Base-by-base conservation (phyloP, 768 basidiomycete species). In the Lactarius akahatsu region DNA sequence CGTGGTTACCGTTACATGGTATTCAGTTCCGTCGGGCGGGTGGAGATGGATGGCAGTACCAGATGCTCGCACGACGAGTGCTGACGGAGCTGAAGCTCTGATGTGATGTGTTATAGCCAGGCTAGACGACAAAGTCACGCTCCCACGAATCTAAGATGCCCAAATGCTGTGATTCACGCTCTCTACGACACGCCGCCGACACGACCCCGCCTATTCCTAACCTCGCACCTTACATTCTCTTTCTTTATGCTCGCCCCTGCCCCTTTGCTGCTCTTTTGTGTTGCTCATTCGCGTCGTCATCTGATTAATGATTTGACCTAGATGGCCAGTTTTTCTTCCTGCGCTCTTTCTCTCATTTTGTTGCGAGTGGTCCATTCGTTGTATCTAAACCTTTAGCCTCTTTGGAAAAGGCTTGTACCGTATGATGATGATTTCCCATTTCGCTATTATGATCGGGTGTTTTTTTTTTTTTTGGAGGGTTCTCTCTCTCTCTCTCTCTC, bases 41-140 rank as follows among this genome's bases (percentile, higher is more conserved):
- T 32, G 96, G 96, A 1, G 92, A 96, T 70, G 92, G 90, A 0
- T 98, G 95, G 95, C 94, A 97, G 77, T 98, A 98, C 77, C 94
- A 96, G 75, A 94, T 94, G 92, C 83, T 98, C 47, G 95, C 92
- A 28, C 83, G 92, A 71, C 83, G 92, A 66, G 92, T 94, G 47
- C 78, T 94, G 71, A 94, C 92, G 45, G 92, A 94, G 76, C 82
- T 94, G 74, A 94, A 94, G 78, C 78, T 94, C 81, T 94, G 72
- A 47, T 45, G 50, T 28, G 26, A 7, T 52, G 13, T 52, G 45
- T 47, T 10, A n/a, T n/a, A 10, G 20, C 45, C n/a, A 50, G 28
- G n/a, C 47, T 50, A 52, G 5, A 26, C 23, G 50, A 52, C 20
- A 23, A 50, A 13, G 50, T 7, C 50, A 52, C 6, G 50, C 50